Evolutionary conservation across 106 monocot species (phyloP), one percentile per base, ranked within the genome.

Genomic region (Allium sativum): DNA sequence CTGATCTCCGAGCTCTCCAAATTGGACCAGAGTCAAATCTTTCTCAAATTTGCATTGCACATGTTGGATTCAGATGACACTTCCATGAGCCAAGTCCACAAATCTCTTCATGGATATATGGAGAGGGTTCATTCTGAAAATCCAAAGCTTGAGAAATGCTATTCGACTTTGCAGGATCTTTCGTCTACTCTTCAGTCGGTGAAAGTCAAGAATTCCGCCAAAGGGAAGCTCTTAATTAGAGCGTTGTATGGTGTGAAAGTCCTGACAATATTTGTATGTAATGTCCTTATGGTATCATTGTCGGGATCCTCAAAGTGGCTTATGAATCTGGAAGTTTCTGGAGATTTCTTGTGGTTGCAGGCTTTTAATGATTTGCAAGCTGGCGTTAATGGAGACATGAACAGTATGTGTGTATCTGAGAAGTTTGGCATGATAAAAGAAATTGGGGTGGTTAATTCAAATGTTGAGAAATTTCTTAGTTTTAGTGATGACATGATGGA

Each of bases 221-320:
- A 91, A 67, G 87, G 84, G 18, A 84, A 78, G 52, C 79, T 87
- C 12, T 68, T 96, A 14, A 79, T 84, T 72, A 74, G 72, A 58
- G 90, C 84, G 1, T 67, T 96, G 63, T 79, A 90, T 67, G 90
- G 84, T 45, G 73, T 90, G 2, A 87, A 84, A 71, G 77, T 70
- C n/a, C 48, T 63, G 59, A 84, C 78, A 0, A 55, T 90, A 40
- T 84, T 90, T 59, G 55, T 91, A 18, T 84, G 84, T 42, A 71
- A 77, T 18, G 62, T 78, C n/a, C 44, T 90, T 7, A 56, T 58
- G 10, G 74, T 82, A 19, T 77, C 76, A 22, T 59, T 96, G 9
- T 74, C 73, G 0, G 79, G 84, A 20, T 79, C 70, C n/a, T 41
- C 77, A 7, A 67, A 67, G 18, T 65, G 72, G 8, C 58, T 84